Evolutionary conservation across 208 protist genomes (phyloP), one percentile per base, ranked within the genome.

Genomic region (Trypanosoma brucei): DNA sequence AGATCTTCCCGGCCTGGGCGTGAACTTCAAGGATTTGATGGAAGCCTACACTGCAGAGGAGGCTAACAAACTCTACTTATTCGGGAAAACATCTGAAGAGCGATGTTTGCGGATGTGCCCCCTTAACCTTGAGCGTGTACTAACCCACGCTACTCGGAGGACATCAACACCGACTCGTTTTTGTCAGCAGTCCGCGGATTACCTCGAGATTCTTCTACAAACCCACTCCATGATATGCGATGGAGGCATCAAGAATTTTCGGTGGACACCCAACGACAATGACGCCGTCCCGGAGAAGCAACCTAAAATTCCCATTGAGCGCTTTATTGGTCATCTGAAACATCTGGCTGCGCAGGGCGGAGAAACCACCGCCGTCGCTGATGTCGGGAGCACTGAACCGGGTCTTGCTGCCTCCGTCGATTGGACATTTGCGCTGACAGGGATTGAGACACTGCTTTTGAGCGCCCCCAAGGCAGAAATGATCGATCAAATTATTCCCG

Each of bases 171-270:
- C 70, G 33, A 40, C 55, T 9, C 55, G 55, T 49, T 37, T 59
- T 36, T 67, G 70, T 44, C 65, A 54, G 9, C 70, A 83, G 44
- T 77, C 76, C 30, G 68, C 62, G n/a, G 75, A 88, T 36, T 83
- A 88, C 68, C 62, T 90, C 35, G 75, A 84, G 60, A 52, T 87
- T 37, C 63, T 84, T n/a, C 60, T 91, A 40, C 83, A 91, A 58
- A 76, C 70, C 22, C 86, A 90, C 58, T 68, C 72, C 3, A 78
- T 86, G 73, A 69, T 86, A 52, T 78, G 72, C 45, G 34, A 45
- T 30, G 86, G 86, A 3, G 73, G 77, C 3, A 73, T 93, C 34
- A 73, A 70, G 11, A 78, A 88, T 13, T 74, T 68, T 63, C 64
- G 59, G 8, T 90, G 78, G 75, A 58, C 48, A 8, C 68, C 75